Base-by-base conservation (phyloP, 2,329 filamentous ascomycete genomes). In the Fusarium verrucosum region DNA sequence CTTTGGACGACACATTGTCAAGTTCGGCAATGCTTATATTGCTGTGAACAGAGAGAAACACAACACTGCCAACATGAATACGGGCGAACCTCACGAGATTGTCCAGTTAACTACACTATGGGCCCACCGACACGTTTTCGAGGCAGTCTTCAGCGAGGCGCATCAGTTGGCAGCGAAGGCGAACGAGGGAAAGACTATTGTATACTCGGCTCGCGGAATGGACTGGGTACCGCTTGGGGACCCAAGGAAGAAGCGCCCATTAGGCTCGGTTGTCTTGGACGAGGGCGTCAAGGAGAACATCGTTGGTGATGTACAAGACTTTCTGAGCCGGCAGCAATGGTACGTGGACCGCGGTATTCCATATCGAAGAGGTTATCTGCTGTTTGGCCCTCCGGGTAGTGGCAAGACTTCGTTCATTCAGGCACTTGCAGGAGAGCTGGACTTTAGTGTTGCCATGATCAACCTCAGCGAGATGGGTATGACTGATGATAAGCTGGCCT, bases 381-480 rank as follows among this genome's bases (percentile, higher is more conserved):
- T 97, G 0, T 92, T 95, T 71, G 94, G 94, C 0, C 93, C 94
- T 5, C 94, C 94, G 0, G 94, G 94, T 1, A 96, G 91, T 37
- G 96, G 92, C 32, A 98, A 96, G 81, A 97, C 91, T 60, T 96
- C 92, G 0, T 98, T 99, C 70, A 97, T 99, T 63, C 93, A 97
- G 77, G 94, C 95, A 1, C 80, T 99, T 37, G 95, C 95, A 1
- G 94, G 93, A n/a, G 89, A 95, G 72, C 79, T 97, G 54, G 92
- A 97, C 74, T 97, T 94, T 76, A 92, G 92, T 70, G 95, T 97
- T 69, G 93, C 94, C 49, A 94, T 97, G 79, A 83, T 97, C 66
- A 97, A 97, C 70, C 85, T 97, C 26, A 95, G 91, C 77, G 92
- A 97, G 79, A 85, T 92, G 51, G 94, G 94, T 16, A 85, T 97